A percentile compares a stretch with the other conserved stretches of the same genome.
Evolutionary conservation across 805 yeast species (phyloP).

Genomic region (Candida morakotiae): DNA sequence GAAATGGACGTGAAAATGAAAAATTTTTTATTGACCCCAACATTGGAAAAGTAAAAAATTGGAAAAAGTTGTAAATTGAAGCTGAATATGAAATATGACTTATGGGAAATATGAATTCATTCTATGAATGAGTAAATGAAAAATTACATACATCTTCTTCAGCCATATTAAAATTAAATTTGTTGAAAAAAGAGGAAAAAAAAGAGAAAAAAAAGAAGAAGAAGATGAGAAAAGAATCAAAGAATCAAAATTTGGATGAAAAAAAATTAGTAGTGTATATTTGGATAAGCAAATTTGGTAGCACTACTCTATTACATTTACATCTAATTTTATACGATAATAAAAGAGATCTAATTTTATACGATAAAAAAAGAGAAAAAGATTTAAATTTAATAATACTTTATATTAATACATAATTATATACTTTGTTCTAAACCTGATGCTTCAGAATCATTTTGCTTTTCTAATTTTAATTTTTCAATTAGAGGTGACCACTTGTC

Average conservation of each 20-base stretch:
- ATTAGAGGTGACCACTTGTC: slow-evolving; percentile 38
- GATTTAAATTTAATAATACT: too few relatives aligned
- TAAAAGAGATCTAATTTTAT: too few relatives aligned
- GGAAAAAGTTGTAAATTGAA: too few relatives aligned
- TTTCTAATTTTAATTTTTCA: slow-evolving; percentile 32
- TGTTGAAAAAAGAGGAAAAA: slow-evolving; percentile 14
- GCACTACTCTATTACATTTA: neutral
- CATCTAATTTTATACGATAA: too few relatives aligned
- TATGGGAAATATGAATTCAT: too few relatives aligned
- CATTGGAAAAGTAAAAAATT: too few relatives aligned
- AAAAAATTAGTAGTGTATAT: neutral
- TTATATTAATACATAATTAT: too few relatives aligned
- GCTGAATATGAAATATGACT: too few relatives aligned
- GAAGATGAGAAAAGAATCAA: neutral
- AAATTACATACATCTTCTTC: slow-evolving; percentile 38
- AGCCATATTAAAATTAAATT: slow-evolving; percentile 26
- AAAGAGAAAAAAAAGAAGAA: slow-evolving; percentile 6
- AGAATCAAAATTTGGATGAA: neutral
- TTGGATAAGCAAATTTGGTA: neutral
- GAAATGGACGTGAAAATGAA: neutral
- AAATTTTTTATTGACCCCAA: neutral
- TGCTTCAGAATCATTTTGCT: slow-evolving; percentile 21
- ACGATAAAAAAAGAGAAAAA: too few relatives aligned
- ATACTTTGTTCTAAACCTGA: slow-evolving; percentile 17
- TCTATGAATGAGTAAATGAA: too few relatives aligned